Evolutionary conservation across 495 filamentous ascomycete genomes (phyloP).

Genomic region (Penicillium chermesinum): DNA sequence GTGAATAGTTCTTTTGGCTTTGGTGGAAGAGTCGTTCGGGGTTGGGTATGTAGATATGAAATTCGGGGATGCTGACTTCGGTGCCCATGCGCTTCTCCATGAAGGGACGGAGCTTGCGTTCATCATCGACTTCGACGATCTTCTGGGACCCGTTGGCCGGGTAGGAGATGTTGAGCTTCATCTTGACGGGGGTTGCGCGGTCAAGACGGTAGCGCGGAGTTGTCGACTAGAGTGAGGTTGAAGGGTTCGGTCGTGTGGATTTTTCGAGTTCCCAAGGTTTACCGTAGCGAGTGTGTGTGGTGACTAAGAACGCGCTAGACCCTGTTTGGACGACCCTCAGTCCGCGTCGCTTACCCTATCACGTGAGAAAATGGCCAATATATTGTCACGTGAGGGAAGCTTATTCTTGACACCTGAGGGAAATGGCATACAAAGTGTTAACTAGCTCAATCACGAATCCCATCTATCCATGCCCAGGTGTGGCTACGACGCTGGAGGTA

Average conservation of each 20-base stretch:
- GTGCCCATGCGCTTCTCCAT: slow-evolving; percentile 94
- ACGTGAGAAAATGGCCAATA: too few relatives aligned
- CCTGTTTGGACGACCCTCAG: slow-evolving; percentile 9
- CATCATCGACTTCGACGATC: slow-evolving; percentile 97
- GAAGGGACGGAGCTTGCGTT: slow-evolving; percentile 83
- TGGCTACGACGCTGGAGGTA: too few relatives aligned
- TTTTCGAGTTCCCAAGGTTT: slow-evolving; percentile 27
- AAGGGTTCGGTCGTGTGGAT: slow-evolving; percentile 31
- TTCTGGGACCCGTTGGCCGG: slow-evolving; percentile 99
- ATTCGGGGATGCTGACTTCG: slow-evolving; percentile 59
- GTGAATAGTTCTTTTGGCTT: slow-evolving; percentile 9
- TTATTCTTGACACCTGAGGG: slow-evolving; percentile 1
- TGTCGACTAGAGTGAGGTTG: slow-evolving; percentile 43
- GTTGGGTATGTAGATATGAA: slow-evolving; percentile 4
- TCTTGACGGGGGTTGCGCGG: slow-evolving; percentile 52
- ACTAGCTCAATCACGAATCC: too few relatives aligned
- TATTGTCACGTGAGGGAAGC: too few relatives aligned
- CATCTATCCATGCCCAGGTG: too few relatives aligned
- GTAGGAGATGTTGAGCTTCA: slow-evolving; percentile 98
- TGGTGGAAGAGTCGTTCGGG: slow-evolving; percentile 6
- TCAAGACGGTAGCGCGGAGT: slow-evolving; percentile 50
- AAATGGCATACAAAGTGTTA: not conserved
- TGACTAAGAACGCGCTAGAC: slow-evolving; percentile 22
- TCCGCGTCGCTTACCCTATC: slow-evolving; percentile 19
- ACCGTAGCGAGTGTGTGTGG: slow-evolving; percentile 30